Conservation (phyloP, 2,329 filamentous ascomycete species). For the Xylariaceae sp. region DNA sequence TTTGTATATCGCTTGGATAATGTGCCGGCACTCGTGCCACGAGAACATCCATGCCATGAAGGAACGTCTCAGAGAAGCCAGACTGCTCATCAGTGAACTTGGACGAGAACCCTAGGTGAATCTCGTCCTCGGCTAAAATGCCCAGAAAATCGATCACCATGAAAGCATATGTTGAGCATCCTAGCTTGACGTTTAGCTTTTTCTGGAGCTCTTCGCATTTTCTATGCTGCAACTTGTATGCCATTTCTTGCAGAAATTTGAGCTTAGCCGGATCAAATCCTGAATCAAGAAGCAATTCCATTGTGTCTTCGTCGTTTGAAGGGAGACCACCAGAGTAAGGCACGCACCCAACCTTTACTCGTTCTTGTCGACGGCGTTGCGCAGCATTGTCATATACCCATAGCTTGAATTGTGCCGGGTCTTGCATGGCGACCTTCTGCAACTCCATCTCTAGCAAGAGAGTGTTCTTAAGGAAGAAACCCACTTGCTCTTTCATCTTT, state of each 20-base stretch:
- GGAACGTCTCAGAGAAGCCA: constrained; percentile 49
- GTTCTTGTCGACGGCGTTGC: constrained; percentile 31
- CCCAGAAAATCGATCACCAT: constrained; percentile 68
- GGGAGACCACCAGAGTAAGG: constrained; percentile 52
- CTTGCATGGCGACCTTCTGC: constrained; percentile 49
- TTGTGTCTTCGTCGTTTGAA: constrained; percentile 45
- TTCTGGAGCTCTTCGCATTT: constrained; percentile 54
- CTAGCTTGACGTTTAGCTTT: constrained; percentile 60
- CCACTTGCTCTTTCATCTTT: constrained; percentile 48
- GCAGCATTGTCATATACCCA: constrained; percentile 49
- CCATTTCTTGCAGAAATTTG: constrained; percentile 47
- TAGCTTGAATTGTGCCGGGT: constrained; percentile 48
- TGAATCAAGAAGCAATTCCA: constrained; percentile 54
- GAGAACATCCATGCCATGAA: constrained; percentile 60
- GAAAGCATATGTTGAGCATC: constrained; percentile 58
- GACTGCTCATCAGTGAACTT: constrained; percentile 56
- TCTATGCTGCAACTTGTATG: constrained; percentile 46
- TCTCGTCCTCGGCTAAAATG: constrained; percentile 60
- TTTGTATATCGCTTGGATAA: constrained; percentile 70
- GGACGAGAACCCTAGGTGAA: constrained; percentile 67
- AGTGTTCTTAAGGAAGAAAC: constrained; percentile 46
- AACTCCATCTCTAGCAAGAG: constrained; percentile 52
- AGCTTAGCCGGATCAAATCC: constrained; percentile 56
- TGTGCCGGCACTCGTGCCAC: constrained; percentile 70
- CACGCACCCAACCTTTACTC: constrained; percentile 39